Evolutionary conservation across 202 grass and related monocot genomes (phyloP).

Genomic region (Bolboschoenoplectus hybrid): DNA sequence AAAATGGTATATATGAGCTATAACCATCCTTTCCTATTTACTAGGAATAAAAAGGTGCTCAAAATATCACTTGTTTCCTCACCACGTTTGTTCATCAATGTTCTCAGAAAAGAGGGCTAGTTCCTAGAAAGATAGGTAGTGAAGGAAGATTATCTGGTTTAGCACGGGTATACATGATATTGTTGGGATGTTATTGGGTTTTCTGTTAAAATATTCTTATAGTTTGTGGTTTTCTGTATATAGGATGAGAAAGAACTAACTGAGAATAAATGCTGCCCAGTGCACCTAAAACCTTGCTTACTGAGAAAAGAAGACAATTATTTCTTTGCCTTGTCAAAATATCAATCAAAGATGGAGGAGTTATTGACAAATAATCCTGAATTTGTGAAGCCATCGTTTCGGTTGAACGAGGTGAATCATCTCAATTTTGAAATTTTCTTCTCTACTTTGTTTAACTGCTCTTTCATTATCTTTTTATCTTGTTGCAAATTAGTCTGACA

Average conservation of each 20-base stretch:
- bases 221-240: constrained; percentile 27
- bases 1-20: not conserved
- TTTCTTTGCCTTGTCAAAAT: constrained; percentile 98
- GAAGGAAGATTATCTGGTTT: not conserved
- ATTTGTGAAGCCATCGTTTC: constrained; percentile 91
- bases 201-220: not conserved
- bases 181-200: not conserved
- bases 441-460: constrained; percentile 29
- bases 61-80: not conserved
- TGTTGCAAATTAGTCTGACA: not conserved
- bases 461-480: not conserved
- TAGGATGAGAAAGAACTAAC: constrained; percentile 93
- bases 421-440: constrained; percentile 27
- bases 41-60: not conserved
- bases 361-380: constrained; percentile 74
- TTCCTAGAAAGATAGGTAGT: not conserved
- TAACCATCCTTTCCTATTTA: constrained; percentile 1
- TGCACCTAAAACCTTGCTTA: constrained; percentile 88
- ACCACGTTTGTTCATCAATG: not conserved
- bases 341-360: constrained; percentile 87
- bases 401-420: constrained; percentile 82
- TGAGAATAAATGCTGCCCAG: constrained; percentile 80
- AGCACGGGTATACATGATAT: not conserved
- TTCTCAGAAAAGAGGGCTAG: not conserved
- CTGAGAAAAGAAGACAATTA: constrained; percentile 92